Evolutionary conservation across 1,284 basidiomycete genomes (phyloP).

Genomic region (Cutaneotrichosporon sp.): DNA sequence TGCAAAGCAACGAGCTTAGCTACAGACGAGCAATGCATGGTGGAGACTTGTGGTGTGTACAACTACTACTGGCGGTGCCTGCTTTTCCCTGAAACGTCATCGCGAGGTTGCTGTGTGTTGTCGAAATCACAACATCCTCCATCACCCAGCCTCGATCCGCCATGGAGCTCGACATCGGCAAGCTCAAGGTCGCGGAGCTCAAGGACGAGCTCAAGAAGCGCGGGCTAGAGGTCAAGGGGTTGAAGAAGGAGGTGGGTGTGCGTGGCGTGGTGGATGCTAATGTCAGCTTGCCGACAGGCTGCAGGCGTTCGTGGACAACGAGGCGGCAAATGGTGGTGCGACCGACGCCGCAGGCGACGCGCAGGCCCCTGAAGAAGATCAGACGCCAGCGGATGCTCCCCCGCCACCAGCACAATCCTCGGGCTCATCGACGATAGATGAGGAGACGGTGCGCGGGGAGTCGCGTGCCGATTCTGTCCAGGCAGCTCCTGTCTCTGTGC

Average conservation of each 20-base stretch:
- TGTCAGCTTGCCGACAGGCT: conserved; percentile 38
- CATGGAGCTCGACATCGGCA: conserved; percentile 6
- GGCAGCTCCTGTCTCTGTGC: too few relatives aligned
- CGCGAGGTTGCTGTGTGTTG: not conserved
- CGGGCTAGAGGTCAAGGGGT: conserved; percentile 35
- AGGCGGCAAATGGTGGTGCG: not conserved
- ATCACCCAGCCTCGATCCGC: not conserved
- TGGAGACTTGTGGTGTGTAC: too few relatives aligned
- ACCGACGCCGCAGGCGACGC: not conserved
- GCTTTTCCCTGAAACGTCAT: not conserved
- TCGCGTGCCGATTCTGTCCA: not conserved
- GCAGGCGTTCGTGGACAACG: conserved; percentile 13
- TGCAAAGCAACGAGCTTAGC: too few relatives aligned
- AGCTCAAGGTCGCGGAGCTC: conserved; percentile 43
- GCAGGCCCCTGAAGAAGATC: not conserved
- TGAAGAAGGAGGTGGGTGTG: conserved; percentile 44
- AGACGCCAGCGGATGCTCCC: not conserved
- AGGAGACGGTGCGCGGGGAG: not conserved
- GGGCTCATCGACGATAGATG: not conserved
- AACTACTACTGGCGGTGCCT: too few relatives aligned
- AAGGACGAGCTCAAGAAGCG: conserved; percentile 43
- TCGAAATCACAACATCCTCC: not conserved
- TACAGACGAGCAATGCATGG: too few relatives aligned
- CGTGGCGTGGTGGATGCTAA: not conserved
- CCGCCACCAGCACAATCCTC: not conserved